Evolutionary conservation across 805 yeast species (phyloP), one percentile per base, ranked within the genome.

Genomic region (Candida arabinofermentans): DNA sequence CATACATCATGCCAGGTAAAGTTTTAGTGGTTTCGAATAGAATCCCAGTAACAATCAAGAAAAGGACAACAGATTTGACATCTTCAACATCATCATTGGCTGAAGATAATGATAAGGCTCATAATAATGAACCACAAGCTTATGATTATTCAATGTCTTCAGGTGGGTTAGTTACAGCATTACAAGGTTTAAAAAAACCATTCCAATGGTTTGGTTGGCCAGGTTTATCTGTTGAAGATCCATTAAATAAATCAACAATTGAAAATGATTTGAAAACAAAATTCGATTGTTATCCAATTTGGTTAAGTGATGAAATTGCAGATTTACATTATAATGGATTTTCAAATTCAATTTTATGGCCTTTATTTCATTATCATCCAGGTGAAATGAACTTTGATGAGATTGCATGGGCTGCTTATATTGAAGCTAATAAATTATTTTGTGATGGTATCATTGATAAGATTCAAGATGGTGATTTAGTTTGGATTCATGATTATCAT

Each of bases 201-300:
- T 89, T 89, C 65, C 93, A 89, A 60, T 93, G 99, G 99, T 81
- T 86, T 56, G 99, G 99, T 13, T 93, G 99, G 99, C 96, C 98
- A 2, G 95, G 91, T 9, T 65, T 89, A 58, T 96, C 89, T 53
- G 75, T 93, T 4, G 95, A 95, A 2, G 86, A 74, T 21, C 73
- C 72, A 34, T 43, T 36, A 4, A 96, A 89, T 49, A 82, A 83
- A 57, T 77, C 66, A 0, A 67, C 69, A 42, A 95, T 93, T 41
- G 79, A 79, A 44, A 59, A 66, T 17, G 96, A 90, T 49, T 69
- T 93, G 43, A 71, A 73, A 60, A 77, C 75, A 26, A 81, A 87
- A 59, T 93, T 89, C 71, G 83, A 83, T 47, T 93, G 98, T 52
- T 80, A 86, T 27, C 99, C 99, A 2, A 82, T 93, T 39, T 93